Base-by-base conservation (phyloP, 2,329 filamentous ascomycete species). In the Epichloe sibirici region DNA sequence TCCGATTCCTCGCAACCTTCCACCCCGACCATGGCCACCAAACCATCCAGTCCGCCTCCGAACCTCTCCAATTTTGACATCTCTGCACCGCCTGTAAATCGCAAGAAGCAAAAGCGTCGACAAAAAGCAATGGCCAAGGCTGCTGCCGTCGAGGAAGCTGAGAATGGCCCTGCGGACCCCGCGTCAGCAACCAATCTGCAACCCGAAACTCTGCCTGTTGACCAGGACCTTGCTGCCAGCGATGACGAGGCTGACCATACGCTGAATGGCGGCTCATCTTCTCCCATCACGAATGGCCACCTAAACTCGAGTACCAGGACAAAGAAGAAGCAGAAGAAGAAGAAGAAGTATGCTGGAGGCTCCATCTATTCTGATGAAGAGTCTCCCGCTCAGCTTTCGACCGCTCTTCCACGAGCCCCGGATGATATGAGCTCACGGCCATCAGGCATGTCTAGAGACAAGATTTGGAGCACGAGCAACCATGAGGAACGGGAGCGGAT, bases 391-490 rank as follows among this genome's bases (percentile, higher is more conserved):
- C 48, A 43, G 9, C 5, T 49, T 7, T 49, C 54, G 8, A 43
- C 49, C 15, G 12, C 50, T 7, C 17, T 37, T 46, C 23, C 46
- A 38, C 52, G 47, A 59, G 53, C 47, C 63, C 64, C 60, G 66
- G 63, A 55, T 68, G 65, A 45, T 15, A 11, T 15, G 39, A 56
- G 51, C 23, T 57, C 59, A 34, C 65, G 66, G 40, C 62, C 65
- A 37, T 61, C 73, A 8, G 72, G 73, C 44, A 75, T 84, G 59
- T 79, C 81, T 49, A 85, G 85, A 63, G 88, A 93, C 64, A 90
- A 89, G 68, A 95, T 98, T 69, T 98, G 93, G 93, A 96, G 96
- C 65, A 96, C 90, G 3, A 93, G 88, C 54, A 93, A 88, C 9
- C 82, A 88, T 59, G 90, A 97, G 69, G 93, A 98, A 71, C 86